phyloP scores from a whole-genome alignment of 108 stramenopile species.

The Cyclostephanos tholiformis region DNA sequence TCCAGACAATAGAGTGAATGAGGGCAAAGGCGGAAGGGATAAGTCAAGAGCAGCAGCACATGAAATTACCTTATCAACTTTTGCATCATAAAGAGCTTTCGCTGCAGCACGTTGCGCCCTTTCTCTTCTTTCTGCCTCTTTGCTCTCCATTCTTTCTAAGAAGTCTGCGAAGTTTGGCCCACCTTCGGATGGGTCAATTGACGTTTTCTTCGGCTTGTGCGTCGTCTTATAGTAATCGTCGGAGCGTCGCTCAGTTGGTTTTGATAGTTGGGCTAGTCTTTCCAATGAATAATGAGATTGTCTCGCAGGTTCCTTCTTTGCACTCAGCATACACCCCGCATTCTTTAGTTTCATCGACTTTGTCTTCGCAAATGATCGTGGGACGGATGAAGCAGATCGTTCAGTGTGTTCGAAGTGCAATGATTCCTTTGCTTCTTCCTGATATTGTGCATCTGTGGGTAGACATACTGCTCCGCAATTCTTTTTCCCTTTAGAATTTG shows the following conservation, averaged over 20 bases:
- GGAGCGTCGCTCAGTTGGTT: background rate
- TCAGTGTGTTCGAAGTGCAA: background rate
- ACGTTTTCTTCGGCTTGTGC: slow-evolving; percentile 8
- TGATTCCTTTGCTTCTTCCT: background rate
- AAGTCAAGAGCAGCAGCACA: background rate
- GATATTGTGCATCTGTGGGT: background rate
- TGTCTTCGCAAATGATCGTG: background rate
- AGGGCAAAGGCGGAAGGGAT: background rate
- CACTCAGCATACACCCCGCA: background rate
- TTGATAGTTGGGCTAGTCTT: slow-evolving; percentile 1
- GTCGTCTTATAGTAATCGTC: background rate
- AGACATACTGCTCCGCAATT: background rate
- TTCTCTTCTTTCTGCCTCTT: slow-evolving; percentile 12
- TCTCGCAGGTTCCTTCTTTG: background rate
- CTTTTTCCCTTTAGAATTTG: background rate
- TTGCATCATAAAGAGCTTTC: slow-evolving; percentile 19
- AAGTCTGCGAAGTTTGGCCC: slow-evolving; percentile 23
- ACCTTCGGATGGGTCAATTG: background rate
- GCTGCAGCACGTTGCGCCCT: slow-evolving; percentile 15
- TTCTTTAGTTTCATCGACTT: background rate
- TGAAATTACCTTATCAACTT: slow-evolving; percentile 9
- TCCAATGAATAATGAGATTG: background rate
- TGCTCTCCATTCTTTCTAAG: slow-evolving; percentile 30
- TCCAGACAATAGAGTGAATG: background rate
- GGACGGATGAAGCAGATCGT: background rate